Evolutionary conservation across 169 alveolate genomes (phyloP), one percentile per base, ranked within the genome.

Genomic region (Cryptosporidium canis): DNA sequence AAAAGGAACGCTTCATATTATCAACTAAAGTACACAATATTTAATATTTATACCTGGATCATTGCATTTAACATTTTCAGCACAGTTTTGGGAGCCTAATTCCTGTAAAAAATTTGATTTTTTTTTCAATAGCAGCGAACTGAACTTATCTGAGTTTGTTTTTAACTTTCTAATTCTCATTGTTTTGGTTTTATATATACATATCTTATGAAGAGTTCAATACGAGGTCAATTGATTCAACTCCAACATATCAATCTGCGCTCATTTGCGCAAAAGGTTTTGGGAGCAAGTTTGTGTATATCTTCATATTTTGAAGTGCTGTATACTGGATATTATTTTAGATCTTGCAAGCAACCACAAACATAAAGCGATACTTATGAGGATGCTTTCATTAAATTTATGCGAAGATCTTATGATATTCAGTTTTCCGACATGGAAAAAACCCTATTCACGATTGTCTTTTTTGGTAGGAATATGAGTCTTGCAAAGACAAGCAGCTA

Each of bases 1-100:
- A 70, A 70, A 70, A 29, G 84, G 84, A 14, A 1, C 84, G 18
- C 84, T 70, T 55, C 84, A 70, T 70, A 51, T 70, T 3, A 70
- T 70, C 53, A 70, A 70, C 24, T 70, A 53, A 51, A 5, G 21
- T 24, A 33, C 37, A 51, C 16, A 51, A 27, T 47, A 47, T 29
- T 68, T 67, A 67, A 66, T 37, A 47, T 27, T 41, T 67, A 47
- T 44, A 45, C 63, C 9, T 51, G 63, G 58, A 51, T 21, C n/a
- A 51, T 51, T 51, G 18, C 12, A 51, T 51, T 16, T 21, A 51
- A 21, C 63, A 16, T 51, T 51, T 51, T 33, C 63, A 51, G 63
- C 63, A 51, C 24, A 21, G 9, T 51, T 51, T 21, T 51, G 63
- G 24, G 68, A 61, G 14, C 14, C n/a, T 2, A 61, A 29, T 61